Conservation (phyloP, 495 filamentous ascomycete species). For the Zalerion maritima region DNA sequence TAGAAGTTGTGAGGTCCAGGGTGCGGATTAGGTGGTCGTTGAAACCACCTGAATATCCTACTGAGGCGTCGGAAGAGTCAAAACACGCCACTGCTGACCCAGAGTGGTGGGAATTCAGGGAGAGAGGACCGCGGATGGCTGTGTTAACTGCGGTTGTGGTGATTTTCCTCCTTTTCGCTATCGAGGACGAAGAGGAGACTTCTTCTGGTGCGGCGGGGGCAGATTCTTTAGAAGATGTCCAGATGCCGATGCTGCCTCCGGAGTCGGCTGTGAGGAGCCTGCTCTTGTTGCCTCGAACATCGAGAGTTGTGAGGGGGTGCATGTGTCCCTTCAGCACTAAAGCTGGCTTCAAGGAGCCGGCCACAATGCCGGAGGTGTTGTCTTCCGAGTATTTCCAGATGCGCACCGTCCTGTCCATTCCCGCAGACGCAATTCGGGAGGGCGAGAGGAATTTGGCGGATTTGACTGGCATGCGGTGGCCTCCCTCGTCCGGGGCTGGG, state of each 20-base stretch:
- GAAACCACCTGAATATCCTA: slow-evolving; percentile 78
- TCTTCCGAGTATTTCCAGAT: slow-evolving; percentile 72
- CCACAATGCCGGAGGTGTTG: slow-evolving; percentile 38
- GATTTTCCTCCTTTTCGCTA: slow-evolving; percentile 77
- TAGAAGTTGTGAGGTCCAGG: slow-evolving; percentile 70
- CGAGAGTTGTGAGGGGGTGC: slow-evolving; percentile 54
- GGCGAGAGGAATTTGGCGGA: slow-evolving; percentile 65
- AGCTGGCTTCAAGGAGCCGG: slow-evolving; percentile 55
- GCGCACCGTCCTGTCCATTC: slow-evolving; percentile 68
- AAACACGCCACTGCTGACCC: slow-evolving; percentile 67
- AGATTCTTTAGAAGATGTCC: slow-evolving; percentile 62
- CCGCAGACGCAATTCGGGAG: slow-evolving; percentile 60
- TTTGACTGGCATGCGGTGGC: slow-evolving; percentile 64
- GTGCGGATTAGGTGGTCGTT: slow-evolving; percentile 83
- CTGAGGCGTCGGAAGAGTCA: slow-evolving; percentile 66
- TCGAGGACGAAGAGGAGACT: slow-evolving; percentile 32
- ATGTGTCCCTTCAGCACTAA: slow-evolving; percentile 83
- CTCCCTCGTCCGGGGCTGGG: slow-evolving; percentile 41
- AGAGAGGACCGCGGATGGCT: slow-evolving; percentile 66
- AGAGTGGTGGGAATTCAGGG: slow-evolving; percentile 51
- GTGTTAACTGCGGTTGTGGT: slow-evolving; percentile 44
- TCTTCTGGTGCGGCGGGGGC: slow-evolving; percentile 54
- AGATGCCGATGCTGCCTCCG: slow-evolving; percentile 70
- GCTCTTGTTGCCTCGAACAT: slow-evolving; percentile 58
- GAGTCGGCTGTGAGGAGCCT: slow-evolving; percentile 69